Base-by-base conservation (phyloP, 2,329 filamentous ascomycete genomes). In the Arthrinium puccinioides region DNA sequence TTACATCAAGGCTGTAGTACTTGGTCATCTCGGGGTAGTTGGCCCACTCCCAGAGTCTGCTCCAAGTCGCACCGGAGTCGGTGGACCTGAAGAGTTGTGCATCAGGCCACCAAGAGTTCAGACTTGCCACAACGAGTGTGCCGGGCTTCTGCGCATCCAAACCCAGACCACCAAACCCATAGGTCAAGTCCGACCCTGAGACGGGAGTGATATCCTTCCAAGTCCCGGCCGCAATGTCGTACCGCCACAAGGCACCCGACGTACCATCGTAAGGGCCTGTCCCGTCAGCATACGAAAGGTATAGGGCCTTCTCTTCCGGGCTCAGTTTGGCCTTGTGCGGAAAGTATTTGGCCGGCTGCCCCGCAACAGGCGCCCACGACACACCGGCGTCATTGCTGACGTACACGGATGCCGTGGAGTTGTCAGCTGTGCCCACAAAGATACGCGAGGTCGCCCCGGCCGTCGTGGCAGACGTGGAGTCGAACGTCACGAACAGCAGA, bases 91-190 rank as follows among this genome's bases (percentile, higher is more conserved):
- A 79, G 24, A 78, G 58, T 37, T 74, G 67, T 1, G 66, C 72
- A 42, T 79, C 74, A 0, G 74, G 74, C 56, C 66, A 78, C 74
- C 74, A 79, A 13, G 65, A 70, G 54, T 79, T 79, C 27, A 78
- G 51, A 2, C 65, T 66, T 0, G 74, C 72, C 1, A 76, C 73
- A 31, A 79, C 66, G 13, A 79, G 49, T 0, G 74, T 78, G 0
- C 74, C 74, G 0, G 74, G 66, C 18, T 66, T 69, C 44, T 70
- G 62, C 43, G 69, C 57, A 32, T 79, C 74, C 15, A 79, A 57
- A 0, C 65, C 60, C 2, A 79, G 55, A 3, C 74, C 74, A 6
- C 74, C 74, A 30, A 76, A 79, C 2, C 74, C 74, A 39, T 67
- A 74, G 47, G 63, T 64, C 5, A 73, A 59, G 23, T 68, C 61